These are phyloP conservation scores for Aspergillus sergii DNA, from an alignment of 2,329 filamentous ascomycete genomes.

Conservation along the genomic window DNA sequence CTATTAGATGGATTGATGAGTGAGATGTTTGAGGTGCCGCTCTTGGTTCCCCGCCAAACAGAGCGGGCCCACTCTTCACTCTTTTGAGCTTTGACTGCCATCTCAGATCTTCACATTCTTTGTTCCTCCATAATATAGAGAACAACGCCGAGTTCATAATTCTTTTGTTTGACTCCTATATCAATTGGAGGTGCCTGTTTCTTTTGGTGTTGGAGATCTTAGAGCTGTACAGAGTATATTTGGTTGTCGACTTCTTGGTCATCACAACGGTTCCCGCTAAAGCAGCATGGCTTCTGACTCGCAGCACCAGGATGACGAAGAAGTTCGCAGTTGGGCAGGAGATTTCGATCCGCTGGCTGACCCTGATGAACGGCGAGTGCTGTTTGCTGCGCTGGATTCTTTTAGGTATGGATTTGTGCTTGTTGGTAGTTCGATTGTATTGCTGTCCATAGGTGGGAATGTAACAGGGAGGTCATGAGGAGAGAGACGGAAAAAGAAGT, in stretches of 20 bases:
- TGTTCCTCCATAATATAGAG: neutral
- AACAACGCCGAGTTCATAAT: neutral
- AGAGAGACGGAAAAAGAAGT: neutral
- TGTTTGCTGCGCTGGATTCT: slow-evolving; percentile 83
- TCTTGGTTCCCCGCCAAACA: slow-evolving; percentile 6
- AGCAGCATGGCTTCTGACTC: slow-evolving; percentile 14
- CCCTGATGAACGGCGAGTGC: slow-evolving; percentile 76
- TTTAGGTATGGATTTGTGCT: slow-evolving; percentile 63
- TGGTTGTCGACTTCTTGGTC: neutral
- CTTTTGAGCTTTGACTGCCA: neutral
- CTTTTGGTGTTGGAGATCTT: neutral
- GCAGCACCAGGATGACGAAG: slow-evolving; percentile 21
- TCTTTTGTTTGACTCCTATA: neutral
- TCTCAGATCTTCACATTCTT: neutral
- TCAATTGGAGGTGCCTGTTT: neutral
- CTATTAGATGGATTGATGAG: neutral
- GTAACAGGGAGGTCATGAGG: neutral
- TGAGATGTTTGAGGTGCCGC: slow-evolving; percentile 3
- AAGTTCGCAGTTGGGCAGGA: slow-evolving; percentile 55
- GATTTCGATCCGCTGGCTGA: slow-evolving; percentile 70
- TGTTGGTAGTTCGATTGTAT: neutral
- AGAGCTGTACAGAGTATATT: neutral
- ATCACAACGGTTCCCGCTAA: neutral
- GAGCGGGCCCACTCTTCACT: neutral
- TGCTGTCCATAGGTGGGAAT: neutral